Percentiles rank a stretch among this genome's conserved stretches.
These are phyloP conservation scores for Alternaria sp. DNA, from an alignment of 2,329 filamentous ascomycete genomes.

Conservation along the genomic window DNA sequence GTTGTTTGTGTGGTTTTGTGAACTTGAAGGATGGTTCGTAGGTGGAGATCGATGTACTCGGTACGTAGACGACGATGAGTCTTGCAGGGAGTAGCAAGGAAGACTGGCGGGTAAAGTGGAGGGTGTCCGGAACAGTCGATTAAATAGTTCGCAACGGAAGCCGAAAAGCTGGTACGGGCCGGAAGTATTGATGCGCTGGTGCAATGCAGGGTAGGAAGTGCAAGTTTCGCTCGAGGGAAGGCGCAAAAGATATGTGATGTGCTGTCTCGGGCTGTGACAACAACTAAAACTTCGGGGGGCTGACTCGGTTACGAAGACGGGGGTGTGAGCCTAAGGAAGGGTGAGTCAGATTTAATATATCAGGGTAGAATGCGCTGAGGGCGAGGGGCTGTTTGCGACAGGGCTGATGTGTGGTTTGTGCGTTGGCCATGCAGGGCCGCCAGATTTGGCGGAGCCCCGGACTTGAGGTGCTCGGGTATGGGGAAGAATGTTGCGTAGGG, in stretches of 20 bases:
- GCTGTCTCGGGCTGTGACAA: constrained; percentile 40
- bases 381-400: constrained; percentile 16
- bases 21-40: background rate
- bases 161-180: constrained; percentile 2
- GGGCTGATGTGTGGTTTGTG: constrained; percentile 34
- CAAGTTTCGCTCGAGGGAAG: constrained; percentile 14
- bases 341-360: constrained; percentile 50
- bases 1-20: background rate
- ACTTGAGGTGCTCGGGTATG: constrained; percentile 24
- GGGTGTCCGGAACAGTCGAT: constrained; percentile 20
- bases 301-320: constrained; percentile 10
- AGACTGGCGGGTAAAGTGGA: background rate
- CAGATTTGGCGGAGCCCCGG: constrained; percentile 29
- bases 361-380: constrained; percentile 6
- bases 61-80: background rate
- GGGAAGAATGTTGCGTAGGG: constrained; percentile 32
- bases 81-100: background rate
- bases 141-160: constrained; percentile 18
- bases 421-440: constrained; percentile 35
- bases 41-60: constrained; percentile 2
- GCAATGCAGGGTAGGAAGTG: constrained; percentile 15
- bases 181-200: constrained; percentile 22
- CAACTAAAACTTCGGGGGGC: constrained; percentile 10
- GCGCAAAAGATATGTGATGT: constrained; percentile 30
- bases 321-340: constrained; percentile 24